These are phyloP conservation scores for Myxozyma udenii DNA, from an alignment of 805 yeast genomes.

Conservation along the genomic window DNA sequence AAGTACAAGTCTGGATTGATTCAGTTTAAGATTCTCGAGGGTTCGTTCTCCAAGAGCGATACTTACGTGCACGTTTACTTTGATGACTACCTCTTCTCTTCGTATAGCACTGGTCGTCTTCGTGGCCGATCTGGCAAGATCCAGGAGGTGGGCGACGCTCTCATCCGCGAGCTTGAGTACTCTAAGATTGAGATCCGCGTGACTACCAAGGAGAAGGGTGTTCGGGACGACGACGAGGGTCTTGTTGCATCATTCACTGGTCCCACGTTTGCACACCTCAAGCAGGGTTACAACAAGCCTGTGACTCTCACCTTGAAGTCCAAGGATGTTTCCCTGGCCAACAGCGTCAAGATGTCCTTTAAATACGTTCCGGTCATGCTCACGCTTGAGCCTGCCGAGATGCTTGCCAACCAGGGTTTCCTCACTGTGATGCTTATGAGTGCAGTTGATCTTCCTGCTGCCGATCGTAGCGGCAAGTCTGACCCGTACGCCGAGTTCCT, in stretches of 20 bases:
- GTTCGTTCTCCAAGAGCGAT: slow-evolving; percentile 52
- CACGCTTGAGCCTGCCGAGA: slow-evolving; percentile 68
- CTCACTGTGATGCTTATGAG: slow-evolving; percentile 57
- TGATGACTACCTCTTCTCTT: slow-evolving; percentile 69
- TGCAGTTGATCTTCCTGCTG: slow-evolving; percentile 71
- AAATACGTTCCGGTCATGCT: slow-evolving; percentile 76
- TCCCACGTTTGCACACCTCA: slow-evolving; percentile 63
- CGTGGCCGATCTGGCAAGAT: slow-evolving; percentile 37
- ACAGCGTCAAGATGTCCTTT: slow-evolving; percentile 41
- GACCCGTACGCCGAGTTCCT: slow-evolving; percentile 82
- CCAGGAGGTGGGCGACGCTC: slow-evolving; percentile 66
- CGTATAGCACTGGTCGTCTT: slow-evolving; percentile 56
- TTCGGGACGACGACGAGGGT: slow-evolving; percentile 55
- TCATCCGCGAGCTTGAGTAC: slow-evolving; percentile 72
- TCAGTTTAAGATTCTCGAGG: slow-evolving; percentile 62
- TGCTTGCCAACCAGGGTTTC: slow-evolving; percentile 70
- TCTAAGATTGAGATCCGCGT: slow-evolving; percentile 64
- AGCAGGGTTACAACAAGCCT: slow-evolving; percentile 63
- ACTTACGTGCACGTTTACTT: slow-evolving; percentile 70
- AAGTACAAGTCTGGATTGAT: slow-evolving; percentile 64
- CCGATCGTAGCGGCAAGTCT: slow-evolving; percentile 83
- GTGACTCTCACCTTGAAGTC: slow-evolving; percentile 56
- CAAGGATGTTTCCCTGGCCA: slow-evolving; percentile 35
- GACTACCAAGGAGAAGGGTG: slow-evolving; percentile 47
- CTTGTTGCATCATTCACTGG: slow-evolving; percentile 59